Percentiles rank a stretch among this genome's conserved stretches.
Conservation (phyloP, 371 early-diverging fungal species). For the Lichtheimia ramosa region DNA sequence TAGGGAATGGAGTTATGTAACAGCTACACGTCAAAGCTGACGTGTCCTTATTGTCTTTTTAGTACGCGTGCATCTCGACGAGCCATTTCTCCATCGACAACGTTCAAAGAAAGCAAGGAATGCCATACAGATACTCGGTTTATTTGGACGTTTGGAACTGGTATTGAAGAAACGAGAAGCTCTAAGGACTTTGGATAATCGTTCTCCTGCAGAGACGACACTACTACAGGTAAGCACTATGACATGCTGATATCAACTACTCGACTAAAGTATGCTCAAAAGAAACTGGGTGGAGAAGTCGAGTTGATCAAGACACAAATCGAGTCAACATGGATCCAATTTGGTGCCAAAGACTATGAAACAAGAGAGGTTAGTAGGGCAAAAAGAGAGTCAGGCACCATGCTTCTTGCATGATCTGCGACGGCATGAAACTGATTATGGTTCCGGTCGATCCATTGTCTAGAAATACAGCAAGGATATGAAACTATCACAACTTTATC, state of each 20-base stretch:
- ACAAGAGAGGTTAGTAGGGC: neutral
- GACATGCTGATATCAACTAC: neutral
- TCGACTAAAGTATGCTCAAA: neutral
- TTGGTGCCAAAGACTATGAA: neutral
- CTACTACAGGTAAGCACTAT: conserved; percentile 1
- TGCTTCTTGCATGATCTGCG: too few species aligned
- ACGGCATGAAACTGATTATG: too few species aligned
- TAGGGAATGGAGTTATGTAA: neutral
- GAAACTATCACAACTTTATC: conserved; percentile 10
- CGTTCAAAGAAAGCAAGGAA: conserved; percentile 14
- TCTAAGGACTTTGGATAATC: neutral
- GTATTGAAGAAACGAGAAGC: conserved; percentile 4
- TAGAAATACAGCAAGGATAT: conserved; percentile 8
- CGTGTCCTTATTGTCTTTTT: neutral
- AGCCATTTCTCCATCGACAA: conserved; percentile 19
- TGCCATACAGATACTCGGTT: conserved; percentile 15
- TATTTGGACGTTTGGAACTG: conserved; percentile 15
- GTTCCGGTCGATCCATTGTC: too few species aligned
- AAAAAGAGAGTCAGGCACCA: too few species aligned
- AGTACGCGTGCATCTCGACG: conserved; percentile 18
- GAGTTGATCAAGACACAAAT: neutral
- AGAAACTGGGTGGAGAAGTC: neutral
- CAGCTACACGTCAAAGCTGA: neutral
- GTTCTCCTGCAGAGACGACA: neutral
- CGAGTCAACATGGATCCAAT: neutral